phyloP scores from a whole-genome alignment of 1,284 basidiomycete species.

The Caloboletus firmus region DNA sequence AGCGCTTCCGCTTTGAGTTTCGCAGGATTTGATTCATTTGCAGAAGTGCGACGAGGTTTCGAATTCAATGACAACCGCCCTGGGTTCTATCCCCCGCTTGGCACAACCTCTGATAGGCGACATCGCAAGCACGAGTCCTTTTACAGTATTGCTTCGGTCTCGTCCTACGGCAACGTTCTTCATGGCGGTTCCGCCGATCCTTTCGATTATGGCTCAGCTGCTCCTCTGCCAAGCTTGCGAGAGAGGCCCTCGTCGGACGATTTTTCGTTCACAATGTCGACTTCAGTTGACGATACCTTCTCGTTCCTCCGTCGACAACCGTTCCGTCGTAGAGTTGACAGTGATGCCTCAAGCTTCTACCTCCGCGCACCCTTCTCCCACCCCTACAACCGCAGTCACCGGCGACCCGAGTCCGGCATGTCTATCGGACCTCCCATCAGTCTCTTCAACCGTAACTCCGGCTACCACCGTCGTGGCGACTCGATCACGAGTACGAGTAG shows the following conservation, averaged over 20 bases:
- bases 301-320: conserved; percentile 52
- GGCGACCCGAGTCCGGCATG: conserved; percentile 47
- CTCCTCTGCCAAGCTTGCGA: conserved; percentile 42
- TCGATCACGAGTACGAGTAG: conserved; percentile 56
- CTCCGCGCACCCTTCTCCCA: conserved; percentile 46
- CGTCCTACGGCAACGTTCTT: conserved; percentile 73
- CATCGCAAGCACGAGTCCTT: conserved; percentile 60
- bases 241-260: conserved; percentile 59
- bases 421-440: conserved; percentile 68
- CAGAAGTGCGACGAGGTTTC: conserved; percentile 70
- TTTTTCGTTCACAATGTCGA: conserved; percentile 54
- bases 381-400: conserved; percentile 44
- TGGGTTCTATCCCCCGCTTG: conserved; percentile 61
- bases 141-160: conserved; percentile 79
- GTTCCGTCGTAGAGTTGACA: conserved; percentile 61
- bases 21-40: conserved; percentile 68
- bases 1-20: conserved; percentile 62
- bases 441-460: conserved; percentile 65
- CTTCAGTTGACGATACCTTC: conserved; percentile 70
- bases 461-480: conserved; percentile 47
- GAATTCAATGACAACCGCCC: conserved; percentile 64
- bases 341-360: conserved; percentile 74
- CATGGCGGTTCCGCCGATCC: conserved; percentile 66
- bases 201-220: conserved; percentile 60
- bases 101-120: conserved; percentile 34